Evolutionary conservation across 108 stramenopile genomes (phyloP).

Genomic region (Aurantiochytrium sp.): DNA sequence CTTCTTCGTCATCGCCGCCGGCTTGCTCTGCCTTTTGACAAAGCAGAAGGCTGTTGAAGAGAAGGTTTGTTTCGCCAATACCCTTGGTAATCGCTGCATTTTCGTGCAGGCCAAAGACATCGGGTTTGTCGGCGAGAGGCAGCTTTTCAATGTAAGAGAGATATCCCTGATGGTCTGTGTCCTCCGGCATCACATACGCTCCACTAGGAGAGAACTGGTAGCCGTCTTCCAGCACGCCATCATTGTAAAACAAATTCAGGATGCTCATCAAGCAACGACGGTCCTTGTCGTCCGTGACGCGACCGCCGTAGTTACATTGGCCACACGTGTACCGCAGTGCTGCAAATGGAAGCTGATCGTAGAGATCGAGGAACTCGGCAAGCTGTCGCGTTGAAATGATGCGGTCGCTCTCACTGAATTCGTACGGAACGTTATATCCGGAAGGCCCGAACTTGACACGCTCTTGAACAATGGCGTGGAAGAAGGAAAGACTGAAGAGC

Average conservation of each 20-base stretch:
- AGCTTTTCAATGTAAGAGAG: slow-evolving; percentile 42
- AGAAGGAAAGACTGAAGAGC: slow-evolving; percentile 50
- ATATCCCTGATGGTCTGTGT: slow-evolving; percentile 22
- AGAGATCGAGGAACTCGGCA: slow-evolving; percentile 48
- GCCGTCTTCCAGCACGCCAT: slow-evolving; percentile 27
- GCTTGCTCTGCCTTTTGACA: slow-evolving; percentile 24
- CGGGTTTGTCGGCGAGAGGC: slow-evolving; percentile 45
- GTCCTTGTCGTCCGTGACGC: slow-evolving; percentile 57
- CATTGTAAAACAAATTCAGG: slow-evolving; percentile 41
- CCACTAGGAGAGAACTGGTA: slow-evolving; percentile 20
- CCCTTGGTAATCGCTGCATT: slow-evolving; percentile 53
- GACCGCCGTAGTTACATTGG: slow-evolving; percentile 47
- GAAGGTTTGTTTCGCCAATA: slow-evolving; percentile 34
- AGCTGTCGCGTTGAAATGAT: slow-evolving; percentile 53
- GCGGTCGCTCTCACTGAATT: slow-evolving; percentile 56
- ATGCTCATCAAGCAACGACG: slow-evolving; percentile 47
- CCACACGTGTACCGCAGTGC: background rate
- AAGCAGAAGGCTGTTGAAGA: slow-evolving; percentile 22
- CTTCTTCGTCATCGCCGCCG: slow-evolving; percentile 44
- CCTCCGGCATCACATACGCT: slow-evolving; percentile 30
- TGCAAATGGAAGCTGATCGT: slow-evolving; percentile 15
- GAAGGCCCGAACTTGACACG: slow-evolving; percentile 48
- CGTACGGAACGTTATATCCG: slow-evolving; percentile 50
- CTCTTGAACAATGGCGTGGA: slow-evolving; percentile 54
- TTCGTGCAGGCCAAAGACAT: slow-evolving; percentile 54